These are phyloP conservation scores for Dactylorhiza incarnata DNA, from an alignment of 106 monocot species.

Conservation along the genomic window DNA sequence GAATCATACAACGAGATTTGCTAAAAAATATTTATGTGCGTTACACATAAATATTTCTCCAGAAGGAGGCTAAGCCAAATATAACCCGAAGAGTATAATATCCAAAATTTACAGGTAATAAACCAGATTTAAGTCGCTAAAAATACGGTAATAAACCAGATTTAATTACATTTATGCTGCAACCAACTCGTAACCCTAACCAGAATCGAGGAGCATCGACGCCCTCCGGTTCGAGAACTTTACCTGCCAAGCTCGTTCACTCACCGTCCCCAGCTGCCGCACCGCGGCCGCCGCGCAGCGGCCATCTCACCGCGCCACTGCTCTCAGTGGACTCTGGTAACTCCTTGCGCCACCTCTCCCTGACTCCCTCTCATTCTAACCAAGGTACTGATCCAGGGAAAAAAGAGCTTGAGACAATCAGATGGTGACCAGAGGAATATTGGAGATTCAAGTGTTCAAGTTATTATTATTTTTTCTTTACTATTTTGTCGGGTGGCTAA, in stretches of 20 bases:
- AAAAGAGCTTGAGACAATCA: background rate
- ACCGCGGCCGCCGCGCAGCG: background rate
- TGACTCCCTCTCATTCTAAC: background rate
- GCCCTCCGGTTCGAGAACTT: background rate
- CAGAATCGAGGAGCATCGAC: background rate
- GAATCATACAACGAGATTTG: no score
- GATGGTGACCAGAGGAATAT: background rate
- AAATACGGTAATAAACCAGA: no score
- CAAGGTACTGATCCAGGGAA: background rate
- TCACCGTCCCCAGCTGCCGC: background rate
- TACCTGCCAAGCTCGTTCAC: background rate
- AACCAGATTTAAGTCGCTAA: no score
- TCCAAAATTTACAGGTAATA: no score
- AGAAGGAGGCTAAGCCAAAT: no score
- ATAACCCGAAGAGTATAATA: no score
- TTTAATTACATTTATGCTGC: no score
- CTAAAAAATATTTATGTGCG: no score
- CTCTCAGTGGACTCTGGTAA: background rate
- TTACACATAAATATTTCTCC: no score
- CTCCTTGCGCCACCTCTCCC: background rate
- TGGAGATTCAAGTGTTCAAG: background rate
- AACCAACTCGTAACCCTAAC: background rate
- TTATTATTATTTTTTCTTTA: background rate
- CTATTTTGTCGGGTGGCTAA: no score
- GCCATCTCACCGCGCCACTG: background rate